Conservation (phyloP, 768 basidiomycete species). For the Sutorius australiensis region DNA sequence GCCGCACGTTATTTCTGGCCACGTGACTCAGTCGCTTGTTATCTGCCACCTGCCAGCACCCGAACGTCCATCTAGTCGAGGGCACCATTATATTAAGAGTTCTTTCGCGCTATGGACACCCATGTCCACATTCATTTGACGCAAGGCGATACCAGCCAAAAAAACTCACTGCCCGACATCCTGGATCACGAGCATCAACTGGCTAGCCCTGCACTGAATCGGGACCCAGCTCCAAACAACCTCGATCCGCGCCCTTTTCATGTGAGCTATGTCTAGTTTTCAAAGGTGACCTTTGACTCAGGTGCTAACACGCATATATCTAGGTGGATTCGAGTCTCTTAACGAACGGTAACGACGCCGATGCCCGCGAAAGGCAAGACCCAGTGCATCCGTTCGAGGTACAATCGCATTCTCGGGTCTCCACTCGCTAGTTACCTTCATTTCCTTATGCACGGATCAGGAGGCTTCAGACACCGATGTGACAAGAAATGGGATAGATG, state of each 20-base stretch:
- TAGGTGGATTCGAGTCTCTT: constrained; percentile 5
- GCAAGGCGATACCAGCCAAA: not conserved
- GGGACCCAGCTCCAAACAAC: not conserved
- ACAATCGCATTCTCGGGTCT: not conserved
- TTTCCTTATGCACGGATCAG: constrained; percentile 11
- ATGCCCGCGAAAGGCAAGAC: not conserved
- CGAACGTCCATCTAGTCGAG: not conserved
- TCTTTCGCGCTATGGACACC: constrained; percentile 6
- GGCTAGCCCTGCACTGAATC: not conserved
- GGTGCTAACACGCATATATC: constrained; percentile 9
- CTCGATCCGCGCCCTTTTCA: not conserved
- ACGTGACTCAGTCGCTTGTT: constrained; percentile 13
- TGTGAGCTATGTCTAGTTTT: constrained; percentile 2
- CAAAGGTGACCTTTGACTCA: not conserved
- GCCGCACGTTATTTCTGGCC: not conserved
- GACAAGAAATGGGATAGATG: not conserved
- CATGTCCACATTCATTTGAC: not conserved
- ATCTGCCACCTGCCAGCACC: not conserved
- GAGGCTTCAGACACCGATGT: not conserved
- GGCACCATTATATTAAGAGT: not conserved
- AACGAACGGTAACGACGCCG: not conserved
- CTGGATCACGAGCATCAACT: not conserved
- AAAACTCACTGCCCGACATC: not conserved
- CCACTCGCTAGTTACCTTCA: not conserved
- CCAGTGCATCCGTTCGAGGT: constrained; percentile 7